phyloP scores from a whole-genome alignment of 2,329 filamentous ascomycete species.

The Periconia macrospinosa region DNA sequence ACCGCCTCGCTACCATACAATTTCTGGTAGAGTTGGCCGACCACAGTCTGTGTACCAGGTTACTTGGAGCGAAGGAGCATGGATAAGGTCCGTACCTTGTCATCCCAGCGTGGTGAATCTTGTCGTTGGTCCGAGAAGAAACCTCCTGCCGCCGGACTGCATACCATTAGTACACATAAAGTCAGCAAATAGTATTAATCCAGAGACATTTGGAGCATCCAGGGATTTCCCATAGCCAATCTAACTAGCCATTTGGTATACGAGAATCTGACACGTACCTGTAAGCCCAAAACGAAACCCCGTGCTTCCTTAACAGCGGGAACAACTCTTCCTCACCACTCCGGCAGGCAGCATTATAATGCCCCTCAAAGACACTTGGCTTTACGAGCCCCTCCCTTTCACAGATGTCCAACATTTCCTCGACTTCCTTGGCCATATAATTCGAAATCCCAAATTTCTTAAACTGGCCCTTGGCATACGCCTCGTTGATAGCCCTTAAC shows the following conservation, averaged over 20 bases:
- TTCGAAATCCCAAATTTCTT: conserved; percentile 20
- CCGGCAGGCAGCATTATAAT: conserved; percentile 41
- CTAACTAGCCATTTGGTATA: too few species aligned
- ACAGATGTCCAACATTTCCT: conserved; percentile 15
- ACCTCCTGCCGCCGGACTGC: not conserved
- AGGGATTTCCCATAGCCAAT: too few species aligned
- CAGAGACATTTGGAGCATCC: not conserved
- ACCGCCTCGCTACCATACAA: not conserved
- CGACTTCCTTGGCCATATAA: conserved; percentile 17
- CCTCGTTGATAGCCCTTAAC: conserved; percentile 11
- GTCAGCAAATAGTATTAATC: not conserved
- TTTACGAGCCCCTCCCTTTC: conserved; percentile 16
- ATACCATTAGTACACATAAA: not conserved
- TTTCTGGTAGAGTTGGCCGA: not conserved
- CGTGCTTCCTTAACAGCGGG: conserved; percentile 44
- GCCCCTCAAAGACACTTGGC: conserved; percentile 49
- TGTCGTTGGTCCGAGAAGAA: not conserved
- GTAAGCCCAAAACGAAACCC: conserved; percentile 47
- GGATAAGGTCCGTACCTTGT: conserved; percentile 32
- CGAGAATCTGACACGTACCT: not conserved
- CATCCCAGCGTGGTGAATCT: conserved; percentile 21
- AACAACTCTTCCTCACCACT: conserved; percentile 42
- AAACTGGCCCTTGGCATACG: conserved; percentile 18
- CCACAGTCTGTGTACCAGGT: not conserved
- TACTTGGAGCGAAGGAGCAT: not conserved